Evolutionary conservation across 1,284 basidiomycete species (phyloP), one percentile per base, ranked within the genome.

Genomic region (Sporisorium graminicola): DNA sequence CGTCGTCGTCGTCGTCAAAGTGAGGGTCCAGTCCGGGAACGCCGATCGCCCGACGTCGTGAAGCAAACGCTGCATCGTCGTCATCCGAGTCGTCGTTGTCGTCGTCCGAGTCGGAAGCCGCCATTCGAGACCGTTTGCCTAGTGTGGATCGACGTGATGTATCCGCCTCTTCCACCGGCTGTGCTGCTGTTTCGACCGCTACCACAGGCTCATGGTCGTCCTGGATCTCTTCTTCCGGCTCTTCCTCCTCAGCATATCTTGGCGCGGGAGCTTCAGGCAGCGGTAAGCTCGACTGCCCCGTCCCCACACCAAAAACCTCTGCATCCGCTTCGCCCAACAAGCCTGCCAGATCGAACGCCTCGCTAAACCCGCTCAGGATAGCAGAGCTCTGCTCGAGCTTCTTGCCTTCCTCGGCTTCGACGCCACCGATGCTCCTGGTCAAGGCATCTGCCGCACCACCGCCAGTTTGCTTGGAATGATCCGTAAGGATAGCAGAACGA

Each of bases 281-380:
- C 2, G 46, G 33, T 1, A 26, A 42, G 10, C 29, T 58, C 2
- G 53, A 29, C 47, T 55, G 29, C 0, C 73, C 74, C 9, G 70
- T 69, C 1, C 75, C 81, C 18, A 40, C 67, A 14, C 78, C 79
- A 50, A 85, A 73, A n/a, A 74, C 65, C 47, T 82, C 79, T 24
- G 82, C 83, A 52, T 85, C 84, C 1, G 84, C 84, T 31, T 82
- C 81, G 52, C 82, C 84, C n/a, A 85, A 60, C 43, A 85, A 58
- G 5, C 62, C 83, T 2, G 74, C 83, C 44, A 85, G 67, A 44
- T 85, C 83, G 52, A 85, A 85, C 20, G 80, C 81, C 51, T 82
- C 79, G 37, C 75, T 73, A 50, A 83, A 83, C 14, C 66, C 59
- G 6, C 69, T 55, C 12, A 83, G 37, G 42, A 85, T 73, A 1